Evolutionary conservation across 805 yeast genomes (phyloP), one percentile per base, ranked within the genome.

Genomic region (Nakazawaea wyomingensis): DNA sequence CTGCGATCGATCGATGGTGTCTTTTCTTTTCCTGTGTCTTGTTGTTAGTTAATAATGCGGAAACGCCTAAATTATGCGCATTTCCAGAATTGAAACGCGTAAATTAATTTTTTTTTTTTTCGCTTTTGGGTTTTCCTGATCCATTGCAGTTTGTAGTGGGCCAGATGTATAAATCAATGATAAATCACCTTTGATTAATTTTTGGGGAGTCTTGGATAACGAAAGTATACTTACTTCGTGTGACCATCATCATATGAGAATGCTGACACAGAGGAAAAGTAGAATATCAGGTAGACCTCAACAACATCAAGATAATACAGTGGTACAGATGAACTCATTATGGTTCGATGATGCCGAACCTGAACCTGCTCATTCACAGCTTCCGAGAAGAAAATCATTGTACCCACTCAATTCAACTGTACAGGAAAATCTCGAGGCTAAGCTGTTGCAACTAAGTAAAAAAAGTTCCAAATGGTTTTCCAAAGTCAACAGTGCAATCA

Each of bases 291-390:
- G 2, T 11, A 27, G 16, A 27, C 20, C 24, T 7, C 40, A 19
- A 19, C 34, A 22, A 14, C 35, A 41, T 29, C 36, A 41, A 17
- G 44, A 41, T 29, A 36, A 34, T 5, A 28, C 36, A 22, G 37
- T 18, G 22, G 31, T 37, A 8, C 45, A 42, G 28, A 42, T 42
- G 45, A 17, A 42, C 22, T 42, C 45, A 6, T 18, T 42, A 2
- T 42, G 45, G 45, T 28, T 42, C 3, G 45, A 42, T 22, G 45
- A n/a, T n/a, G n/a, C n/a, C n/a, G n/a, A 42, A 20, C 37, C 44
- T 17, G 19, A 9, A 13, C 17, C 21, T 3, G 32, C 13, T 17
- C n/a, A 6, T n/a, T 33, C 21, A 11, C 13, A 22, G 14, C 33
- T n/a, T 7, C 14, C 16, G n/a, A 39, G 29, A 14, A 34, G 44